Percentiles rank a stretch among this genome's conserved stretches.
These are phyloP conservation scores for Bipolaris cookei DNA, from an alignment of 2,329 filamentous ascomycete species.

Conservation along the genomic window DNA sequence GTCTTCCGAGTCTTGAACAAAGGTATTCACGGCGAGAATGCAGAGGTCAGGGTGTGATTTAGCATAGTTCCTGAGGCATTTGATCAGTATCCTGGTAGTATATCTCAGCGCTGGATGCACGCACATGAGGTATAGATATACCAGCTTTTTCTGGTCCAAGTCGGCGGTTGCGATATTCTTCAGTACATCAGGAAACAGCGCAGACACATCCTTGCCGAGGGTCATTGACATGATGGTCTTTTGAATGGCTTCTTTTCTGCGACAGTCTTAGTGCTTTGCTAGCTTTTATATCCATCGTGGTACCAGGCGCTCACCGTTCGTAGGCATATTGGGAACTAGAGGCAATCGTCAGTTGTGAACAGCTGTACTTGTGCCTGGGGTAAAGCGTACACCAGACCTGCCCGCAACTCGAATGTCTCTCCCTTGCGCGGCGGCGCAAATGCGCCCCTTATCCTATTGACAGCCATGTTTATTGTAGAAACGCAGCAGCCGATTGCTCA, in stretches of 20 bases:
- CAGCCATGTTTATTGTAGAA: slow-evolving; percentile 71
- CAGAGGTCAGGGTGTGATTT: slow-evolving; percentile 98
- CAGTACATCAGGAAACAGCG: slow-evolving; percentile 93
- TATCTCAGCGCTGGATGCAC: slow-evolving; percentile 7
- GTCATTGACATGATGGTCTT: slow-evolving; percentile 99
- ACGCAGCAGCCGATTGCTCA: slow-evolving; percentile 38
- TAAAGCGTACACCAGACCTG: slow-evolving; percentile 73
- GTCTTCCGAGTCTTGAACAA: slow-evolving; percentile 98
- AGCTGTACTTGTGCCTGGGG: slow-evolving; percentile 12
- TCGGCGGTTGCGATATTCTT: slow-evolving; percentile 98
- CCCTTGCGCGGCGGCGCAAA: slow-evolving; percentile 94
- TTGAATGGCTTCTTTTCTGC: slow-evolving; percentile 93
- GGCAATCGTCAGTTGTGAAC: slow-evolving; percentile 45
- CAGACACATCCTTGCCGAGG: slow-evolving; percentile 95
- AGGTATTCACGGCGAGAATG: slow-evolving; percentile 98
- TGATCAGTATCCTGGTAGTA: slow-evolving; percentile 12
- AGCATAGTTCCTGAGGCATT: slow-evolving; percentile 82
- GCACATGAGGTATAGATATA: slow-evolving; percentile 97
- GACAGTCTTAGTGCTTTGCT: slow-evolving; percentile 41
- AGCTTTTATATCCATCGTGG: neutral
- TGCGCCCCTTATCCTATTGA: slow-evolving; percentile 93
- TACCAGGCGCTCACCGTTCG: slow-evolving; percentile 66
- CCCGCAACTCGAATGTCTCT: slow-evolving; percentile 96
- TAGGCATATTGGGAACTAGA: slow-evolving; percentile 94
- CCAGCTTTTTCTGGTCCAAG: slow-evolving; percentile 98